Conservation (phyloP, 2,329 filamentous ascomycete species). For the Calonectria honghensis region DNA sequence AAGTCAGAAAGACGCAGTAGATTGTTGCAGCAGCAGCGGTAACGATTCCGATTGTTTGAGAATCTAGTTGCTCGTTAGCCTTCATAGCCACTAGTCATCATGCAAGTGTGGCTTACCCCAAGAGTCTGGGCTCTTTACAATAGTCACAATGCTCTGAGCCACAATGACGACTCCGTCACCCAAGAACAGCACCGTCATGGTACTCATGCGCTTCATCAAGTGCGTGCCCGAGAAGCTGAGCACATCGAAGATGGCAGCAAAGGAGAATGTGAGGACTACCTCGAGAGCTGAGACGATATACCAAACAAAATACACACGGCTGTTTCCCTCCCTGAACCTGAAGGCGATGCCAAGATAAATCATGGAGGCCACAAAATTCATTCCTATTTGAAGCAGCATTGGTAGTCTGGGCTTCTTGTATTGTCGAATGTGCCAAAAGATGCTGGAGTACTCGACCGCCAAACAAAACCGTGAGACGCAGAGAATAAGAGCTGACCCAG, state of each 20-base stretch:
- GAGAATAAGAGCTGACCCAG: slow-evolving; percentile 64
- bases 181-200: slow-evolving; percentile 80
- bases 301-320: slow-evolving; percentile 65
- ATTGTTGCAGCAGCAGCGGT: slow-evolving; percentile 63
- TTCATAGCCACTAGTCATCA: not conserved
- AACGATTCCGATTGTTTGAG: slow-evolving; percentile 63
- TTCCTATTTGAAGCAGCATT: slow-evolving; percentile 59
- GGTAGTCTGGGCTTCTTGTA: slow-evolving; percentile 62
- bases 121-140: slow-evolving; percentile 64
- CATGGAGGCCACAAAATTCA: slow-evolving; percentile 60
- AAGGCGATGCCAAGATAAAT: slow-evolving; percentile 66
- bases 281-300: slow-evolving; percentile 74
- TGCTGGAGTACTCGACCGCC: slow-evolving; percentile 71
- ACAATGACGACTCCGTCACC: slow-evolving; percentile 80
- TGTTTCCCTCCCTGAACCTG: slow-evolving; percentile 59
- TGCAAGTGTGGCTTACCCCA: slow-evolving; percentile 59
- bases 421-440: slow-evolving; percentile 65
- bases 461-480: slow-evolving; percentile 72
- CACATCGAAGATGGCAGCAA: slow-evolving; percentile 73
- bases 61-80: slow-evolving; percentile 54
- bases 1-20: slow-evolving; percentile 68
- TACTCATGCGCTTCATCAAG: slow-evolving; percentile 77
- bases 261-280: slow-evolving; percentile 68
- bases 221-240: slow-evolving; percentile 78
- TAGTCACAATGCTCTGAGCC: slow-evolving; percentile 69